phyloP scores from a whole-genome alignment of 352 stramenopile species.

The Phytophthora fragariaefolia region DNA sequence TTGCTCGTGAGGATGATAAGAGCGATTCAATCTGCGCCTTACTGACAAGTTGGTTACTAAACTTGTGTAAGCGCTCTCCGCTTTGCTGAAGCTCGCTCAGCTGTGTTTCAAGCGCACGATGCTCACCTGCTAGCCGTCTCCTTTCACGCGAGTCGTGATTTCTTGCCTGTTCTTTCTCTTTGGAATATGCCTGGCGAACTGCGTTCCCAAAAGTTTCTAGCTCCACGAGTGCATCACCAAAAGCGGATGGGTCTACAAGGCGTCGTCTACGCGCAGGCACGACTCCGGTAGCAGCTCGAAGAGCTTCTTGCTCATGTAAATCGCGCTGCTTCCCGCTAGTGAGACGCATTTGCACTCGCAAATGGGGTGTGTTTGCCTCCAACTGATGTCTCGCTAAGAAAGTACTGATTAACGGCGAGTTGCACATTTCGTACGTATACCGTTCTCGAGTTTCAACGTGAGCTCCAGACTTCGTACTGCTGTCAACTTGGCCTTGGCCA shows the following conservation, averaged over 20 bases:
- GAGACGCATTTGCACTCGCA: constrained; percentile 67
- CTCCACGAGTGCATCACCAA: constrained; percentile 54
- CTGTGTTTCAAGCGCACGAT: constrained; percentile 49
- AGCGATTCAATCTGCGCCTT: constrained; percentile 53
- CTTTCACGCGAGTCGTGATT: constrained; percentile 45
- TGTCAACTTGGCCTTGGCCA: not conserved
- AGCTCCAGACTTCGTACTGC: constrained; percentile 1
- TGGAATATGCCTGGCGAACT: constrained; percentile 53
- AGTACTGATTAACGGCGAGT: constrained; percentile 65
- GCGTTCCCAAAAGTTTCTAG: constrained; percentile 64
- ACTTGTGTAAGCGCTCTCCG: constrained; percentile 55
- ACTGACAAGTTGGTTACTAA: constrained; percentile 75
- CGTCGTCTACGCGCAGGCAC: constrained; percentile 47
- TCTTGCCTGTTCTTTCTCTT: constrained; percentile 49
- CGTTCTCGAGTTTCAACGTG: constrained; percentile 60
- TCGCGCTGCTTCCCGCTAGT: constrained; percentile 56
- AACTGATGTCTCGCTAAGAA: constrained; percentile 66
- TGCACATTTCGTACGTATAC: constrained; percentile 65
- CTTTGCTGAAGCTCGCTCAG: constrained; percentile 48
- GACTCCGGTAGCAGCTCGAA: constrained; percentile 44
- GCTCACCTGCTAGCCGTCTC: constrained; percentile 33
- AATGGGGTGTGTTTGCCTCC: constrained; percentile 47
- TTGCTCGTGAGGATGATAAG: constrained; percentile 5
- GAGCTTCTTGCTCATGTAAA: constrained; percentile 51
- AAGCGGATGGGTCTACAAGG: constrained; percentile 57